Base-by-base conservation (phyloP, 257 asterid species). In the Solanum appendiculatum region DNA sequence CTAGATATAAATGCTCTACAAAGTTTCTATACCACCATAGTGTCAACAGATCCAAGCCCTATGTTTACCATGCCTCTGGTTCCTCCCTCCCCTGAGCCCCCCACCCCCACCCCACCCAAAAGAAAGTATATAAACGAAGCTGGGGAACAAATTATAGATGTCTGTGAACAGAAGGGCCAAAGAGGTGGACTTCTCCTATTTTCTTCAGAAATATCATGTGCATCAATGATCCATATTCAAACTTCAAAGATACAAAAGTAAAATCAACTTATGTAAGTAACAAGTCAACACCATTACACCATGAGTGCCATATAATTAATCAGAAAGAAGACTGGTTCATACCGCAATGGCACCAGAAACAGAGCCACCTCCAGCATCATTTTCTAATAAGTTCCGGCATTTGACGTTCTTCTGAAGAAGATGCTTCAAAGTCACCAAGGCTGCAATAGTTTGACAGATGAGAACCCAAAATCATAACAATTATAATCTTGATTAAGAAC, bases 331-430 rank as follows among this genome's bases (percentile, higher is more conserved):
- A 40, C 2, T 6, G 86, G 68, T 48, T 39, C 98, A 93, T 92
- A 97, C 99, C 86, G 98, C 92, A 20, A 97, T 92, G 48, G 93
- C 94, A 88, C 99, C 99, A n/a, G 99, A 95, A 73, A 97, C 98
- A 84, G 98, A 95, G 85, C 99, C 99, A 81, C 99, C 99, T 40
- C 98, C 99, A 63, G 96, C 93, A 82, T 97, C 99, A 86, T 93
- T 97, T 92, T 96, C 99, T 85, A 97, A 92, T 88, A 97, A 91
- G 88, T 94, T 95, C 63, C 98, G 96, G 89, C 99, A 96, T 89
- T 94, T 95, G 89, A 87, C 90, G 86, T 95, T 97, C 96, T 94
- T 97, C 88, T 91, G 94, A 42, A 97, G 97, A 87, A 96, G 96
- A 89, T 95, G 98, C 93, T 91, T 97, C 73, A 94, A 90, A 9